Evolutionary conservation across 2,329 filamentous ascomycete genomes (phyloP).

Genomic region (Stylonectria norvegica): DNA sequence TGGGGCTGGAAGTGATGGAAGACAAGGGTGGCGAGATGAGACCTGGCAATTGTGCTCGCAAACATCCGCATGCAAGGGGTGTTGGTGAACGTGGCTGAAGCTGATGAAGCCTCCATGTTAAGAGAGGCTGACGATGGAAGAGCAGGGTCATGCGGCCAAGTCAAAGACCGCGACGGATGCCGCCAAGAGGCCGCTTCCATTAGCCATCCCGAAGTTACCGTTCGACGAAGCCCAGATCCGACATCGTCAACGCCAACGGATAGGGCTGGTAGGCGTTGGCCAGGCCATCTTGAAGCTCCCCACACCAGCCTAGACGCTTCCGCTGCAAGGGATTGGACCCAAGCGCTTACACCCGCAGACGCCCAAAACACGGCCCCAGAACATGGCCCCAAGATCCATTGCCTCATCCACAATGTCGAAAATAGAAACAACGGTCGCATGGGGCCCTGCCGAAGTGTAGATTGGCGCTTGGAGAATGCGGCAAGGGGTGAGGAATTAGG

Average conservation of each 20-base stretch:
- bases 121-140: conserved; percentile 6
- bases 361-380: conserved; percentile 3
- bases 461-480: conserved; percentile 15
- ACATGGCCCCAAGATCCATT: not conserved
- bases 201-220: conserved; percentile 10
- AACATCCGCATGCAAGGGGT: conserved; percentile 18
- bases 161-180: conserved; percentile 13
- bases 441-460: conserved; percentile 11
- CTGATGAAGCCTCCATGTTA: too few relatives aligned
- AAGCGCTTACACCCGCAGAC: conserved; percentile 25
- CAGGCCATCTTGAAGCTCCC: conserved; percentile 15
- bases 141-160: conserved; percentile 15
- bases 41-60: conserved; percentile 2
- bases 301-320: conserved; percentile 21
- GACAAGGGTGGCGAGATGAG: not conserved
- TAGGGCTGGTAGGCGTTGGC: conserved; percentile 18
- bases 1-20: not conserved
- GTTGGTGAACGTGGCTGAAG: conserved; percentile 16
- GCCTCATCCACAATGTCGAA: conserved; percentile 11
- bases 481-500: conserved; percentile 18
- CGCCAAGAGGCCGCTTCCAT: conserved; percentile 7
- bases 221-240: conserved; percentile 18
- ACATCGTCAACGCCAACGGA: conserved; percentile 11
- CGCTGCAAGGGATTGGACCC: conserved; percentile 20
- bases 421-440: conserved; percentile 20